A percentile compares a stretch with the other conserved stretches of the same genome.
phyloP scores from a whole-genome alignment of 1,284 basidiomycete species.

The Irpex sp. region DNA sequence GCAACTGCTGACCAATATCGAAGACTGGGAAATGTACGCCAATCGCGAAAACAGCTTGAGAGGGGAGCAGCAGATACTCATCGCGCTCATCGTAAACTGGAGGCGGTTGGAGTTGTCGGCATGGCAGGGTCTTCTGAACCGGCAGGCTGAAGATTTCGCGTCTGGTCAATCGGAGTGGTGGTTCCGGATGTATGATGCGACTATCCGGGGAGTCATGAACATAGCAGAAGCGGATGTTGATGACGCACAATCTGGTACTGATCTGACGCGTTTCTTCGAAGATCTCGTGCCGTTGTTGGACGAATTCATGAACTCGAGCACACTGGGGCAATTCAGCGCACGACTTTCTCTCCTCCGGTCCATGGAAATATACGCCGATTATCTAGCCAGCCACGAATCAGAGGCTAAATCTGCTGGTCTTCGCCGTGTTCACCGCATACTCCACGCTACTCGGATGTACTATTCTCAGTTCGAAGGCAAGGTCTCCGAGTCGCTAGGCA shows the following conservation, averaged over 20 bases:
- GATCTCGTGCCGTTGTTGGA: constrained; percentile 80
- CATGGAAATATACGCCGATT: constrained; percentile 55
- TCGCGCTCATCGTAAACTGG: constrained; percentile 85
- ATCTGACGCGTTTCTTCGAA: constrained; percentile 55
- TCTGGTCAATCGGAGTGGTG: constrained; percentile 81
- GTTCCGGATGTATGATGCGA: constrained; percentile 87
- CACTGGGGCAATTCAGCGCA: constrained; percentile 79
- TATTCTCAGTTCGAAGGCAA: constrained; percentile 62
- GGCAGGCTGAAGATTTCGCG: constrained; percentile 61
- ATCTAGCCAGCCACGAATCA: constrained; percentile 25
- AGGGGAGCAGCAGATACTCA: constrained; percentile 63
- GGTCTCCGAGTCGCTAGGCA: constrained; percentile 49
- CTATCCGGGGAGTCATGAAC: constrained; percentile 63
- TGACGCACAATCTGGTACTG: constrained; percentile 24
- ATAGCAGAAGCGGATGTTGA: constrained; percentile 36
- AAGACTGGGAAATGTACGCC: constrained; percentile 97
- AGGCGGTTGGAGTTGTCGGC: constrained; percentile 84
- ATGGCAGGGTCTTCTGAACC: constrained; percentile 83
- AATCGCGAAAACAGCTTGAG: constrained; percentile 84
- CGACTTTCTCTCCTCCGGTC: constrained; percentile 71
- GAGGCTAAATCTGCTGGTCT: constrained; percentile 20
- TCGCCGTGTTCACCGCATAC: constrained; percentile 52
- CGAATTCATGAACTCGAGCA: constrained; percentile 75
- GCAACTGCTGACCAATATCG: constrained; percentile 82
- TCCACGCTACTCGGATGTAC: constrained; percentile 67